These are phyloP conservation scores for Aspergillus spinulosporus DNA, from an alignment of 2,329 filamentous ascomycete genomes.

Conservation along the genomic window DNA sequence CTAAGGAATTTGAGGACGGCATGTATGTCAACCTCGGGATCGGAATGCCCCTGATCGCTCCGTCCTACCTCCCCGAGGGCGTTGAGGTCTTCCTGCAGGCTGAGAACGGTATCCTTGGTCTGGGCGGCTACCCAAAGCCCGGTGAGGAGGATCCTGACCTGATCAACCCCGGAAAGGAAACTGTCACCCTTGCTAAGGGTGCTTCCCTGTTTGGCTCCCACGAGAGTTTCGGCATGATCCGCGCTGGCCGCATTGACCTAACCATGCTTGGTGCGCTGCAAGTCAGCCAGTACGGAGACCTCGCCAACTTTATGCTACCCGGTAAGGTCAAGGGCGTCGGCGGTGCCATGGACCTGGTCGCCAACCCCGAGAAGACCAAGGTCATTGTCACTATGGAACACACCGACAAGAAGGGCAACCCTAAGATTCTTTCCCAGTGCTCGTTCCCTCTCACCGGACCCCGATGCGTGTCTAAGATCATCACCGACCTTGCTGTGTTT, in stretches of 20 bases:
- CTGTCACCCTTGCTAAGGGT: constrained; percentile 73
- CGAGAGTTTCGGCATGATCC: constrained; percentile 86
- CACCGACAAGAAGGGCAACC: constrained; percentile 66
- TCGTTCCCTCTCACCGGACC: constrained; percentile 66
- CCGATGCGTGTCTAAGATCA: constrained; percentile 67
- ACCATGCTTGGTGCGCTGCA: constrained; percentile 82
- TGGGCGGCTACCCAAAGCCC: constrained; percentile 72
- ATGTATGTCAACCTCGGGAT: constrained; percentile 91
- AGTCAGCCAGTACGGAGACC: constrained; percentile 73
- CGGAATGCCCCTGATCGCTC: constrained; percentile 78
- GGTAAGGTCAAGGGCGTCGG: constrained; percentile 87
- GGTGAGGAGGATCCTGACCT: constrained; percentile 73
- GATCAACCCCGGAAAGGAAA: constrained; percentile 87
- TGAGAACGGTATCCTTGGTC: constrained; percentile 82
- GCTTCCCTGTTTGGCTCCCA: constrained; percentile 76
- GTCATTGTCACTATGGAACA: constrained; percentile 72
- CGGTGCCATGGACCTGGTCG: constrained; percentile 73
- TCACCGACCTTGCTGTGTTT: constrained; percentile 71
- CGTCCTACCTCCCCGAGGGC: constrained; percentile 68
- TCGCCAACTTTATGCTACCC: constrained; percentile 89
- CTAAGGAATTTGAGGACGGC: constrained; percentile 79
- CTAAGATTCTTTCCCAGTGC: constrained; percentile 65
- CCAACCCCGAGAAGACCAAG: constrained; percentile 70
- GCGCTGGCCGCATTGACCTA: constrained; percentile 78
- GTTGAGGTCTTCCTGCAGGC: constrained; percentile 79